A percentile compares a stretch with the other conserved stretches of the same genome.
These are phyloP conservation scores for Lenwebbia sp. DNA, from an alignment of 345 rosid genomes.

Conservation along the genomic window DNA sequence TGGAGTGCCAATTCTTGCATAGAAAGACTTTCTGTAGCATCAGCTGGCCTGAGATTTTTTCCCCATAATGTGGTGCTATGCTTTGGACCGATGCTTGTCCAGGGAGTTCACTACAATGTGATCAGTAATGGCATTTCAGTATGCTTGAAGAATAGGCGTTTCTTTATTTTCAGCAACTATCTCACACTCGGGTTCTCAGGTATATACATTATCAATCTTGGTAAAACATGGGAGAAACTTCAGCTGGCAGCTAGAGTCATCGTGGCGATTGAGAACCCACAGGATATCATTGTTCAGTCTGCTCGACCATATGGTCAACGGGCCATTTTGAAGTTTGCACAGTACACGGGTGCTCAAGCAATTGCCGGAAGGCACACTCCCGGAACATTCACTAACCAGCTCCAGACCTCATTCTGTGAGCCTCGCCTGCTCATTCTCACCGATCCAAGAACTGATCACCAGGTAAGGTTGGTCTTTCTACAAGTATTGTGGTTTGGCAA, in stretches of 20 bases:
- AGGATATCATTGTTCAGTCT: conserved; percentile 87
- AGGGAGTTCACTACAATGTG: neutral
- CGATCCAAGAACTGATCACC: conserved; percentile 90
- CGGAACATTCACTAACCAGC: conserved; percentile 89
- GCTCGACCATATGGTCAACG: conserved; percentile 98
- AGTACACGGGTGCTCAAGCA: conserved; percentile 82
- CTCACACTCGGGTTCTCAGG: conserved; percentile 16
- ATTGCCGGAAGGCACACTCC: conserved; percentile 98
- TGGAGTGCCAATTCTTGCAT: neutral
- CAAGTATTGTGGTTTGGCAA: neutral
- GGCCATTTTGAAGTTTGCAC: conserved; percentile 85
- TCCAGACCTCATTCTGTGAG: conserved; percentile 82
- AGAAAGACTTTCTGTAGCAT: neutral
- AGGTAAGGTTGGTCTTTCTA: conserved; percentile 22
- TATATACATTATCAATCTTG: conserved; percentile 82
- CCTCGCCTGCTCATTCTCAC: conserved; percentile 85
- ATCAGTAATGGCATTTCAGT: neutral
- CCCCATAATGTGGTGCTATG: neutral
- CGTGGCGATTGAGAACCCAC: conserved; percentile 72
- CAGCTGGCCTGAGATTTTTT: neutral
- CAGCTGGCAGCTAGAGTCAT: conserved; percentile 73
- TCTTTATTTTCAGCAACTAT: neutral
- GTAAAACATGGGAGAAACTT: conserved; percentile 85
- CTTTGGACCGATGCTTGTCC: neutral
- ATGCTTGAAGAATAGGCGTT: neutral